A percentile compares a stretch with the other conserved stretches of the same genome.
Evolutionary conservation across 257 asterid species (phyloP).

Genomic region (Salvia splendens): DNA sequence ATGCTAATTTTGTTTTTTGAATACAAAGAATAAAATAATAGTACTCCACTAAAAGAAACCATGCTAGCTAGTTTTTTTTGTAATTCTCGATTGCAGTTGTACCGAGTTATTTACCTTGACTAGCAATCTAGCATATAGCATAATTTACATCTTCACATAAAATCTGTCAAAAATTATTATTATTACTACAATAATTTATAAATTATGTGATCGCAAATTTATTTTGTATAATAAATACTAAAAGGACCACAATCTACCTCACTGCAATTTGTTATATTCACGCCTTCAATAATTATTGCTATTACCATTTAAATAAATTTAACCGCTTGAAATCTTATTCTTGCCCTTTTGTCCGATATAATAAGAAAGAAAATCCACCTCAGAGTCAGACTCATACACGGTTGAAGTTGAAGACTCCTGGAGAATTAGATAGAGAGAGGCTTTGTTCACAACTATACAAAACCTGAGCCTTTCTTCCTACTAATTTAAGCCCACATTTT

Average conservation of each 20-base stretch:
- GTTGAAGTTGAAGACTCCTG: slow-evolving; percentile 47
- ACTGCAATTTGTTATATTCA: background rate
- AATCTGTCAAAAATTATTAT: too few species aligned
- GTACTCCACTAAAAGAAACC: too few species aligned
- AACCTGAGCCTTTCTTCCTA: slow-evolving; percentile 31
- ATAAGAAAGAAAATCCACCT: slow-evolving; percentile 26
- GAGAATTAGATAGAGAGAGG: too few species aligned
- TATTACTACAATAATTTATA: too few species aligned
- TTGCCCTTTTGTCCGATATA: slow-evolving; percentile 17
- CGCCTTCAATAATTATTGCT: slow-evolving; percentile 30
- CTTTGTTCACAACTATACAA: slow-evolving; percentile 6
- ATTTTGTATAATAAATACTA: too few species aligned
- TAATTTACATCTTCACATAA: too few species aligned
- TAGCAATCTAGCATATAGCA: background rate
- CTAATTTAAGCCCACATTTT: slow-evolving; percentile 23
- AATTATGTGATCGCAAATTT: too few species aligned
- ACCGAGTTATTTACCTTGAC: slow-evolving; percentile 8
- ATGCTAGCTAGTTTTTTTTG: too few species aligned
- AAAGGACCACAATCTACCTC: slow-evolving; percentile 21
- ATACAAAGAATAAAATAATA: background rate
- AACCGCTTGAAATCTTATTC: slow-evolving; percentile 14
- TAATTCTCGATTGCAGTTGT: slow-evolving; percentile 23
- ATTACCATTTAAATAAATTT: slow-evolving; percentile 13
- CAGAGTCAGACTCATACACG: slow-evolving; percentile 42
- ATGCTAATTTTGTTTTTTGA: slow-evolving; percentile 25